Evolutionary conservation across 495 filamentous ascomycete species (phyloP), one percentile per base, ranked within the genome.

Genomic region (Penicillium pulvis): DNA sequence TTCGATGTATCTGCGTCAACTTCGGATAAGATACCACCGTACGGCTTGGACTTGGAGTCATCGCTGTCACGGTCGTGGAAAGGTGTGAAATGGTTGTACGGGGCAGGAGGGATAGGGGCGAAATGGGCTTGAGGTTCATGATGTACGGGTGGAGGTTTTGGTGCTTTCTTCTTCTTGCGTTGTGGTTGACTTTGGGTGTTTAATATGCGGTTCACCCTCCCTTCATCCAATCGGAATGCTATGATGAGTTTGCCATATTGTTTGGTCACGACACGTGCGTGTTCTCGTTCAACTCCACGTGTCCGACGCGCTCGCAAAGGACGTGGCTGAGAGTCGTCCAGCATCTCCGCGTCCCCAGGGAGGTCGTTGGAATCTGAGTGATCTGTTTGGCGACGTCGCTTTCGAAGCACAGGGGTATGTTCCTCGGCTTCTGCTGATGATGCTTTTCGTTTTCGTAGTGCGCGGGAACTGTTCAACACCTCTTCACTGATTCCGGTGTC

Each of bases 1-100:
- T 88, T 90, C 1, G 87, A 84, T 0, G 95, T 98, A 64, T 97
- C 92, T 2, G 93, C 92, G 67, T 98, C 94, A 10, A 84, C 80
- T 71, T 97, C 92, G 2, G 82, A 87, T 39, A 98, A 75, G 43
- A 98, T 96, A 9, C 94, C 94, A 45, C 94, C 95, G 65, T 98
- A 98, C 2, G 95, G 94, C 70, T 97, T 98, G 16, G 87, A 88
- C 68, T 95, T 96, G 11, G 83, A 73, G 63, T 97, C 93, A 60
- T 98, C 94, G 33, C 84, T 87, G 56, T 96, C 92, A 46, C 89
- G 90, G 58, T 96, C 92, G 58, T 87, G 85, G 59, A 96, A 90
- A 1, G 89, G 87, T 67, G 92, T 93, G 64, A 95, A 92, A 36
- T 86, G 79, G 39, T 88, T 83, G 62, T 86, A 83, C n/a, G 83